These are phyloP conservation scores for Plasmodium yoelii DNA, from an alignment of 169 alveolate species.

Conservation along the genomic window DNA sequence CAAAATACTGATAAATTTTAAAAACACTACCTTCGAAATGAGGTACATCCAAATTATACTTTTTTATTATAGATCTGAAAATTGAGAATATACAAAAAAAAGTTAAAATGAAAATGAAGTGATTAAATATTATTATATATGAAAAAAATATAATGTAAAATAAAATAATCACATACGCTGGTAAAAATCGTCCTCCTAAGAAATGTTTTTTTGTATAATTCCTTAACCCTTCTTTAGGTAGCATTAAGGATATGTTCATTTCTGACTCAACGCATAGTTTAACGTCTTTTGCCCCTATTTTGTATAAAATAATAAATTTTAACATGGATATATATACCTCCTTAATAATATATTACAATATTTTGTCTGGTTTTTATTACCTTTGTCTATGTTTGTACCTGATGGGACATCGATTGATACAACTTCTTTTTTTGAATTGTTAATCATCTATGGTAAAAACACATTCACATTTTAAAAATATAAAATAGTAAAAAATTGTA, in stretches of 20 bases:
- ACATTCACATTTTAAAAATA: background rate
- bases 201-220: constrained; percentile 64
- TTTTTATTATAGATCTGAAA: constrained; percentile 54
- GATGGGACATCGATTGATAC: constrained; percentile 93
- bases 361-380: constrained; percentile 68
- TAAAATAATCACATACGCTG: constrained; percentile 28
- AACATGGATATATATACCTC: too few species aligned
- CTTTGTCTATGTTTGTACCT: constrained; percentile 91
- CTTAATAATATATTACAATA: background rate
- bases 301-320: background rate
- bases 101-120: background rate
- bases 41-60: constrained; percentile 62
- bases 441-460: constrained; percentile 79
- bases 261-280: constrained; percentile 45
- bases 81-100: constrained; percentile 4
- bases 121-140: background rate
- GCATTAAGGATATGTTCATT: constrained; percentile 70
- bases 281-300: constrained; percentile 12
- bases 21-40: constrained; percentile 47
- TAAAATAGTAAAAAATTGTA: background rate
- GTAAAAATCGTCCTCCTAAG: constrained; percentile 68
- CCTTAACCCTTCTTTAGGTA: constrained; percentile 57
- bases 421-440: constrained; percentile 79
- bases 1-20: background rate
- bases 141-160: constrained; percentile 5